phyloP scores from a whole-genome alignment of 78 protist genomes.

The Polysphondylium violaceum region DNA sequence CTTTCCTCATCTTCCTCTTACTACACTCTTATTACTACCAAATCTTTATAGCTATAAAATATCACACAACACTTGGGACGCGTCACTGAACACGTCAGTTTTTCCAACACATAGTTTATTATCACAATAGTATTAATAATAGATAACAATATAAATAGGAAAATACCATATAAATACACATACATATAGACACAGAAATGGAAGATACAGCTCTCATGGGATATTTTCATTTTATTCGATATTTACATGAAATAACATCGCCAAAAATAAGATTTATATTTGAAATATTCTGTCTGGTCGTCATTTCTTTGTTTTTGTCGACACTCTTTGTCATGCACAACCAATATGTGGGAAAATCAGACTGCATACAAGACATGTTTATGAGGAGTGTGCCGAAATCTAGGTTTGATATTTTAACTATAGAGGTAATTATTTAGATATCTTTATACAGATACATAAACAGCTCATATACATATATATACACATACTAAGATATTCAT shows the following conservation, averaged over 20 bases:
- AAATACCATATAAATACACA: too few species aligned
- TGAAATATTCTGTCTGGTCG: constrained; percentile 24
- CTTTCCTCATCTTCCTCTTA: too few species aligned
- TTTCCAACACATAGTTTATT: too few species aligned
- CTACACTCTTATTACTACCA: too few species aligned
- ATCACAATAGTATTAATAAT: neutral
- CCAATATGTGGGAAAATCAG: constrained; percentile 59
- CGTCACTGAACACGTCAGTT: too few species aligned
- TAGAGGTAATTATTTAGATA: constrained; percentile 1
- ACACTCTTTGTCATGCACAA: constrained; percentile 39
- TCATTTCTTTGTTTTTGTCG: constrained; percentile 28
- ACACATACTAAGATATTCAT: neutral
- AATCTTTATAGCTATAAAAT: too few species aligned
- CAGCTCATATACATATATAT: too few species aligned
- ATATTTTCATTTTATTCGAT: constrained; percentile 58
- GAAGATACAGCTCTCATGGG: constrained; percentile 44
- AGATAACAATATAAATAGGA: too few species aligned
- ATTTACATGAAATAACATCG: constrained; percentile 36
- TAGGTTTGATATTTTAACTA: constrained; percentile 19
- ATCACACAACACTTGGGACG: too few species aligned
- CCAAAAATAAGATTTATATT: constrained; percentile 34
- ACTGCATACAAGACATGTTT: neutral
- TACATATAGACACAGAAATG: too few species aligned
- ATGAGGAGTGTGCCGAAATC: constrained; percentile 11
- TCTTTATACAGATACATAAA: too few species aligned